Conservation (phyloP, 2,329 filamentous ascomycete species). For the Xylariomycetidae sp. region DNA sequence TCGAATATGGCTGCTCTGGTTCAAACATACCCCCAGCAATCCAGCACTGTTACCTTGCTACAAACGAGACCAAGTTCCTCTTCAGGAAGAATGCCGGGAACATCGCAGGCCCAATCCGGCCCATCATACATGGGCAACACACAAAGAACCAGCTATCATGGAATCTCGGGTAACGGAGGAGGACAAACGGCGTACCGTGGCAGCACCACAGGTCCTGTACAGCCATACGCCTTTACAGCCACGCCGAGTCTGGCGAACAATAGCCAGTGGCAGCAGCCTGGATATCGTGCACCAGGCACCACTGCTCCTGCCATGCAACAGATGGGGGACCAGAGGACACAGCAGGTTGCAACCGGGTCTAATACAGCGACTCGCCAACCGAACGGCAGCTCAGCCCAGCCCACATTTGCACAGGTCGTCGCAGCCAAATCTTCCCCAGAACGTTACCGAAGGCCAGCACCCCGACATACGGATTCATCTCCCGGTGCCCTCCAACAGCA, state of each 20-base stretch:
- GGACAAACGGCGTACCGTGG: slow-evolving; percentile 47
- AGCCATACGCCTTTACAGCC: slow-evolving; percentile 70
- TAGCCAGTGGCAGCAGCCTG: slow-evolving; percentile 44
- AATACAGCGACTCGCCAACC: slow-evolving; percentile 37
- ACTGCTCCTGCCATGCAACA: slow-evolving; percentile 36
- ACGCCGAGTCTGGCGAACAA: slow-evolving; percentile 60
- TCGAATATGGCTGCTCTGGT: slow-evolving; percentile 72
- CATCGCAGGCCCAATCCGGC: slow-evolving; percentile 41
- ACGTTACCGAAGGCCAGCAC: slow-evolving; percentile 67
- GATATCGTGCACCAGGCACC: slow-evolving; percentile 42
- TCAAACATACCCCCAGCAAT: slow-evolving; percentile 73
- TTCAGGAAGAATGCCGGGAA: slow-evolving; percentile 48
- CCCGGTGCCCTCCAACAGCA: slow-evolving; percentile 23
- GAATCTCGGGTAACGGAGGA: slow-evolving; percentile 38
- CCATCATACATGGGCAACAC: slow-evolving; percentile 45
- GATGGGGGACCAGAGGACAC: slow-evolving; percentile 33
- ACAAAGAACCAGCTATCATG: slow-evolving; percentile 46
- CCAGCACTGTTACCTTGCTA: slow-evolving; percentile 67
- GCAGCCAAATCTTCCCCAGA: slow-evolving; percentile 68
- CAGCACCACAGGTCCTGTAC: slow-evolving; percentile 52
- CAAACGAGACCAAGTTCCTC: slow-evolving; percentile 65
- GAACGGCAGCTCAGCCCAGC: slow-evolving; percentile 35
- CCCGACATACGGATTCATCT: slow-evolving; percentile 48
- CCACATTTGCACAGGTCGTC: slow-evolving; percentile 51
- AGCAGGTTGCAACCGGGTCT: slow-evolving; percentile 32